Percentiles rank a stretch among this genome's conserved stretches.
Conservation (phyloP, 2,329 filamentous ascomycete species). For the Pyrenophora tritici-repentis region DNA sequence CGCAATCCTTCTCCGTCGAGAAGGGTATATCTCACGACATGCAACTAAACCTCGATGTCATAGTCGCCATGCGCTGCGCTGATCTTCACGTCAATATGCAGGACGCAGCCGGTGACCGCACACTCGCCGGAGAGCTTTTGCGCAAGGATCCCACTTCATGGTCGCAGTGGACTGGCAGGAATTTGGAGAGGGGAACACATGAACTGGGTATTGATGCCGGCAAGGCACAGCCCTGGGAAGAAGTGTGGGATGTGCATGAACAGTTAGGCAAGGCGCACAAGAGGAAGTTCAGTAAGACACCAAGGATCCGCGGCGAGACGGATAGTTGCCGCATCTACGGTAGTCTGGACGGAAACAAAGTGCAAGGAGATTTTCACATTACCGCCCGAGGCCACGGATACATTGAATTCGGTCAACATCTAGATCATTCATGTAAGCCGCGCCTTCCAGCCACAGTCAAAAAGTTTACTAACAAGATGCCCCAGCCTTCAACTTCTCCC, state of each 20-base stretch:
- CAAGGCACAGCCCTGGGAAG: conserved; percentile 53
- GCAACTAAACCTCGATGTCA: conserved; percentile 95
- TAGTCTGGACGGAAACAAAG: conserved; percentile 89
- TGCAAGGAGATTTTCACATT: conserved; percentile 97
- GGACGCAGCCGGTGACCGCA: conserved; percentile 89
- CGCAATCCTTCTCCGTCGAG: conserved; percentile 91
- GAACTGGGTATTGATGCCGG: conserved; percentile 49
- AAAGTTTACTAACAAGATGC: conserved; percentile 8
- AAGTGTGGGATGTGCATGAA: conserved; percentile 87
- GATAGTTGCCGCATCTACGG: conserved; percentile 91
- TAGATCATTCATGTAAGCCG: conserved; percentile 77
- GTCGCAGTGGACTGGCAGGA: conserved; percentile 77
- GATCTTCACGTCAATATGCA: conserved; percentile 97
- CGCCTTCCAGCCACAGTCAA: neutral
- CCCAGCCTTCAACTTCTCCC: conserved; percentile 93
- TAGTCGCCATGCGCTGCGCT: conserved; percentile 83
- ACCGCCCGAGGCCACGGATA: conserved; percentile 97
- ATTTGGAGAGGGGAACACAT: conserved; percentile 58
- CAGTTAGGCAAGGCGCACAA: conserved; percentile 77
- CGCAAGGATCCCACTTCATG: conserved; percentile 79
- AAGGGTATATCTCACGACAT: conserved; percentile 85
- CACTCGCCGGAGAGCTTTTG: conserved; percentile 77
- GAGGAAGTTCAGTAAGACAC: conserved; percentile 73
- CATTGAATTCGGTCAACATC: conserved; percentile 74
- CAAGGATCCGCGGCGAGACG: conserved; percentile 61